Percentiles rank a stretch among this genome's conserved stretches.
Conservation (phyloP, 371 early-diverging fungal species). For the Choanephora cucurbitarum region DNA sequence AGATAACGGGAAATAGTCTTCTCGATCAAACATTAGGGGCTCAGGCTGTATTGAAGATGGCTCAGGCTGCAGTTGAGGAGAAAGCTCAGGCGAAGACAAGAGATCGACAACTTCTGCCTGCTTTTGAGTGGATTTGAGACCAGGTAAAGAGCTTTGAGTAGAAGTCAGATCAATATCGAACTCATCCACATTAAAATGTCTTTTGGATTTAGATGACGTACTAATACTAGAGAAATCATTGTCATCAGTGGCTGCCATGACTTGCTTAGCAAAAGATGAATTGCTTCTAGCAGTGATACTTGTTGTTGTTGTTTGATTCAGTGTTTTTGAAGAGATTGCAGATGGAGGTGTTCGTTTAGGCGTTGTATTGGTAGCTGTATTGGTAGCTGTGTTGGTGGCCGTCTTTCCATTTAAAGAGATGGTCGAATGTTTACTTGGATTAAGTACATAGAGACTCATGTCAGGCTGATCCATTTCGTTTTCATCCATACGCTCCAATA, state of each 20-base stretch:
- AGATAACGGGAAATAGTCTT: conserved; percentile 19
- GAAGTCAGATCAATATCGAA: conserved; percentile 6
- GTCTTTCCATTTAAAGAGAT: conserved; percentile 4
- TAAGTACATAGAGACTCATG: conserved; percentile 13
- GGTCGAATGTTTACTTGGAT: conserved; percentile 7
- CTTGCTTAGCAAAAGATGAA: not conserved
- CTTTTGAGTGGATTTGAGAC: not conserved
- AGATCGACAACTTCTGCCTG: conserved; percentile 6
- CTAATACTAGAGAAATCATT: not conserved
- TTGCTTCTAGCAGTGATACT: not conserved
- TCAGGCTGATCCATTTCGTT: not conserved
- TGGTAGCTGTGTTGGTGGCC: not conserved
- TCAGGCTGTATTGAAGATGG: no score
- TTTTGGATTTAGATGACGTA: not conserved
- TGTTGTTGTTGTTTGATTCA: not conserved
- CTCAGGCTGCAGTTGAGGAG: conserved; percentile 8
- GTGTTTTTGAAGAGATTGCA: not conserved
- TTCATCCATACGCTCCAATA: not conserved
- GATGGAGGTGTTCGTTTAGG: not conserved
- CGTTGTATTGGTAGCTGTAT: not conserved
- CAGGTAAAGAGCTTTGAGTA: conserved; percentile 1
- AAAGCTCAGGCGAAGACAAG: conserved; percentile 17
- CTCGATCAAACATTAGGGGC: not conserved
- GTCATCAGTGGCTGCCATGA: not conserved
- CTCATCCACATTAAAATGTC: conserved; percentile 8